Percentiles rank a stretch among this genome's conserved stretches.
Conservation (phyloP, 495 filamentous ascomycete genomes). For the Pyronema omphalodes region DNA sequence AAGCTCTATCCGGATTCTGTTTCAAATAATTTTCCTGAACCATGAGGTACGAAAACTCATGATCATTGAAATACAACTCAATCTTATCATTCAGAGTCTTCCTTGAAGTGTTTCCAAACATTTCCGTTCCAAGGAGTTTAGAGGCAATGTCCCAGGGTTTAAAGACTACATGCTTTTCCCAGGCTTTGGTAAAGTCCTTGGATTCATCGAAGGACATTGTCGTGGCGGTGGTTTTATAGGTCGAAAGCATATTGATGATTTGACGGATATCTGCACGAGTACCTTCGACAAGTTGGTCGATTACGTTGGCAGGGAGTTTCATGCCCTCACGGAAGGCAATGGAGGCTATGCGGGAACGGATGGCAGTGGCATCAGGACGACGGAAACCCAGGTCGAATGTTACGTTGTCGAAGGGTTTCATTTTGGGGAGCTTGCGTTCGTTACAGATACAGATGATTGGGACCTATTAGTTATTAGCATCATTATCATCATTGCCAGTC, state of each 20-base stretch:
- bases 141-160: slow-evolving; percentile 96
- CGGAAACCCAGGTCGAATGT: slow-evolving; percentile 72
- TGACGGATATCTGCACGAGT: slow-evolving; percentile 90
- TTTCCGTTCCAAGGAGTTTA: slow-evolving; percentile 73
- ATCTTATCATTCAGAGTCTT: slow-evolving; percentile 88
- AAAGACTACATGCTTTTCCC: slow-evolving; percentile 91
- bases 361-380: slow-evolving; percentile 72
- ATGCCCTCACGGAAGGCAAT: slow-evolving; percentile 84
- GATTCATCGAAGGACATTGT: slow-evolving; percentile 63
- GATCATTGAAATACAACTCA: slow-evolving; percentile 97
- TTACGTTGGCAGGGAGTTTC: slow-evolving; percentile 67
- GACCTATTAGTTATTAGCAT: slow-evolving; percentile 32
- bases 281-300: slow-evolving; percentile 88
- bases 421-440: slow-evolving; percentile 77
- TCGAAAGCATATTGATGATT: slow-evolving; percentile 96
- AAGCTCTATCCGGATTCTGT: slow-evolving; percentile 50
- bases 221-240: slow-evolving; percentile 67
- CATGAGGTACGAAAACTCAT: slow-evolving; percentile 93
- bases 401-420: slow-evolving; percentile 87
- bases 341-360: slow-evolving; percentile 76
- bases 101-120: slow-evolving; percentile 66
- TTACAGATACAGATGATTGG: slow-evolving; percentile 97
- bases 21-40: slow-evolving; percentile 93
- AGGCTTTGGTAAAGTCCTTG: slow-evolving; percentile 74
- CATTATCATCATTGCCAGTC: neutral